Conservation (phyloP, 352 stramenopile genomes). For the Globisporangium nagaii region DNA sequence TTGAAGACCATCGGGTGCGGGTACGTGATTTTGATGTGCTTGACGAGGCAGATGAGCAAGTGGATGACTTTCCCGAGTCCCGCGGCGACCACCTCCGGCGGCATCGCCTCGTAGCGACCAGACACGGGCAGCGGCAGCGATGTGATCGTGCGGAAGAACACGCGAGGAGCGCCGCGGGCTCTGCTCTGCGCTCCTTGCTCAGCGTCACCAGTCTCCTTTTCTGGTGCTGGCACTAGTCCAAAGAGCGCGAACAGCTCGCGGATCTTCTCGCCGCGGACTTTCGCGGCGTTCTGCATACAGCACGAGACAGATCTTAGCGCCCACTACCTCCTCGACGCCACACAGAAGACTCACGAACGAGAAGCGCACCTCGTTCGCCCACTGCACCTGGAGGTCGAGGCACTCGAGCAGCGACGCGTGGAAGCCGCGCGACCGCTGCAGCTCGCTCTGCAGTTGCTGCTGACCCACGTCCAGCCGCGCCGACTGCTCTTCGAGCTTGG, state of each 20-base stretch:
- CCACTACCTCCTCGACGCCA: not conserved
- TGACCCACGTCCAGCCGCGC: constrained; percentile 36
- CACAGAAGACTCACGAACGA: not conserved
- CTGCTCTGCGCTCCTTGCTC: not conserved
- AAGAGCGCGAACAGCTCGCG: constrained; percentile 71
- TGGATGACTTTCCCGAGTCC: constrained; percentile 75
- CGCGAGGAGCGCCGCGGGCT: not conserved
- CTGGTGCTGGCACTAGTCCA: constrained; percentile 9
- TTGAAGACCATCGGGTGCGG: constrained; percentile 83
- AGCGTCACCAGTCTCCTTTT: too few species aligned
- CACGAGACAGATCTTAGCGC: not conserved
- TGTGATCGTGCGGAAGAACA: constrained; percentile 64
- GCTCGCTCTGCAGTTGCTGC: constrained; percentile 30
- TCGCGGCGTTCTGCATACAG: constrained; percentile 44
- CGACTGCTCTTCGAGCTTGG: constrained; percentile 40
- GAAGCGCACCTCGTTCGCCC: constrained; percentile 39
- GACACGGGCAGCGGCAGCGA: constrained; percentile 66
- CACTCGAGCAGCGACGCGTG: constrained; percentile 52
- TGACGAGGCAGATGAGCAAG: constrained; percentile 56
- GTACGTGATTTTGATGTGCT: constrained; percentile 69
- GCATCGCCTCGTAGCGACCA: constrained; percentile 62
- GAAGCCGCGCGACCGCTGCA: constrained; percentile 23
- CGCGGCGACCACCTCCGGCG: constrained; percentile 65
- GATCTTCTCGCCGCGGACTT: constrained; percentile 58
- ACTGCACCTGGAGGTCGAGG: constrained; percentile 65